These are phyloP conservation scores for Coniella vitis DNA, from an alignment of 2,329 filamentous ascomycete species.

Conservation along the genomic window DNA sequence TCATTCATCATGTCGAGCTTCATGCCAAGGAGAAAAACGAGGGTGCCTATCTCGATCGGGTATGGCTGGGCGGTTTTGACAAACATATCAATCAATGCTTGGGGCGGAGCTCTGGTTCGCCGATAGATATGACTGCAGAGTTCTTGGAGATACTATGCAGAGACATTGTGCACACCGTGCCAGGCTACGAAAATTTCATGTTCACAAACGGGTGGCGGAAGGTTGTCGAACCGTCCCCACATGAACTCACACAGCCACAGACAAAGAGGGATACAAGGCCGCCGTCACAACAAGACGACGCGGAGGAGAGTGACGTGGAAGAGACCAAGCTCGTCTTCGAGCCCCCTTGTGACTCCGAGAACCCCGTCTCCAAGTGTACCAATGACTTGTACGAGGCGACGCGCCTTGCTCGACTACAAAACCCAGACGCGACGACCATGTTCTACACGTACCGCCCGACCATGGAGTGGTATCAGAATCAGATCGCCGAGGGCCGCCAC, in stretches of 20 bases:
- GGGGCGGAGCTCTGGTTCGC: conserved; percentile 19
- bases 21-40: conserved; percentile 25
- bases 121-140: conserved; percentile 36
- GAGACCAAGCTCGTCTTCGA: conserved; percentile 37
- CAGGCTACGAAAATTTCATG: conserved; percentile 26
- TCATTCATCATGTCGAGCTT: conserved; percentile 33
- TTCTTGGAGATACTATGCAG: conserved; percentile 28
- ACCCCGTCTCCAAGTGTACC: conserved; percentile 26
- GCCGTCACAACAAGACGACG: conserved; percentile 19
- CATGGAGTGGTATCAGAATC: conserved; percentile 43
- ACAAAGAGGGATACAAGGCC: not conserved
- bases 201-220: conserved; percentile 30
- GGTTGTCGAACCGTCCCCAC: conserved; percentile 20
- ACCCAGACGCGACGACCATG: conserved; percentile 23
- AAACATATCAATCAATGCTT: conserved; percentile 15
- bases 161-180: conserved; percentile 30
- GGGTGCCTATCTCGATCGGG: conserved; percentile 28
- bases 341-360: conserved; percentile 30
- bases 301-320: conserved; percentile 19
- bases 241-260: not conserved
- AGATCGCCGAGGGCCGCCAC: conserved; percentile 38
- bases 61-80: conserved; percentile 40
- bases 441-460: conserved; percentile 40
- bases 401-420: conserved; percentile 18
- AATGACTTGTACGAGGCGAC: conserved; percentile 40